These are phyloP conservation scores for Aspergillus fischeri DNA, from an alignment of 2,329 filamentous ascomycete genomes.

Conservation along the genomic window DNA sequence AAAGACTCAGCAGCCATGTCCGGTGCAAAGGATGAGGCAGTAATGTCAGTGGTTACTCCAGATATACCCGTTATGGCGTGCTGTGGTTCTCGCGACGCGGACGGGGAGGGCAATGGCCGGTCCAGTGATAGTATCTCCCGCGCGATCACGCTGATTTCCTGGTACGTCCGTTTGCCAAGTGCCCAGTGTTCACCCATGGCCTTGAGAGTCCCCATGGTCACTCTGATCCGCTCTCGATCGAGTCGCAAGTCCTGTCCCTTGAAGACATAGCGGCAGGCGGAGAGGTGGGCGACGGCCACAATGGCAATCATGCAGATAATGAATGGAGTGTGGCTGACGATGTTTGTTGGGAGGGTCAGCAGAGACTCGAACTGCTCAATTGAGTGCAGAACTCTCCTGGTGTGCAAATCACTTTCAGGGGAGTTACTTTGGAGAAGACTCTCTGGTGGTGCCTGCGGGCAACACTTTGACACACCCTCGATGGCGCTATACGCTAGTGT, in stretches of 20 bases:
- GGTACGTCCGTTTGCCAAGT: slow-evolving; percentile 29
- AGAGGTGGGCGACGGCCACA: slow-evolving; percentile 57
- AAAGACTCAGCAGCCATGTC: background rate
- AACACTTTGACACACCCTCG: slow-evolving; percentile 37
- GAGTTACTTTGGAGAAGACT: slow-evolving; percentile 6
- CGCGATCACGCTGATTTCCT: slow-evolving; percentile 38
- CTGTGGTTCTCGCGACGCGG: background rate
- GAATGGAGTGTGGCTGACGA: slow-evolving; percentile 37
- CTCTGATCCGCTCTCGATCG: slow-evolving; percentile 37
- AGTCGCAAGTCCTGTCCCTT: slow-evolving; percentile 26
- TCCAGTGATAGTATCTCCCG: slow-evolving; percentile 24
- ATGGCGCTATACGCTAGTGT: slow-evolving; percentile 35
- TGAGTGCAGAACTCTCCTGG: slow-evolving; percentile 32
- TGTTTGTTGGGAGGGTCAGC: slow-evolving; percentile 31
- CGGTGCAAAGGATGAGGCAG: background rate
- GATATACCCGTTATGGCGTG: background rate
- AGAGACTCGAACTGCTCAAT: slow-evolving; percentile 37
- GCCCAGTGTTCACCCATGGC: slow-evolving; percentile 34
- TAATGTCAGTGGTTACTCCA: background rate
- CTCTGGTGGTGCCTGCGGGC: slow-evolving; percentile 14
- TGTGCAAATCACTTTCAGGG: slow-evolving; percentile 33
- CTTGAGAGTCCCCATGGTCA: slow-evolving; percentile 38
- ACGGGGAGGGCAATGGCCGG: background rate
- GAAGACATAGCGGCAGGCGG: slow-evolving; percentile 37
- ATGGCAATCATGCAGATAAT: slow-evolving; percentile 41